These are phyloP conservation scores for Neurospora sublineolata DNA, from an alignment of 495 filamentous ascomycete species.

Conservation along the genomic window DNA sequence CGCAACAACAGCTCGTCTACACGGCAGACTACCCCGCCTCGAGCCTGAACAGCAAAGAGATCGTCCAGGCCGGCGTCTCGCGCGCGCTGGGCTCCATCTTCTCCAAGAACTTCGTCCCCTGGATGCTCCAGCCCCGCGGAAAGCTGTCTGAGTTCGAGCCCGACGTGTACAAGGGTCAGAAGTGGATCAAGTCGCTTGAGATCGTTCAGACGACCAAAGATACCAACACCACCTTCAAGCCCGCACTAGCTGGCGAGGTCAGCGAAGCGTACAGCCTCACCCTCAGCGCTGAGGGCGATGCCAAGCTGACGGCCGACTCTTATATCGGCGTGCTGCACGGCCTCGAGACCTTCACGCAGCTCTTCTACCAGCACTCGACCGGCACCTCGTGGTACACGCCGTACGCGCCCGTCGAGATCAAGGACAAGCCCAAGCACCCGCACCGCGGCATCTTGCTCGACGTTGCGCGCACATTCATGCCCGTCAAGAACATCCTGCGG, in stretches of 20 bases:
- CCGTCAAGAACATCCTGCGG: slow-evolving; percentile 48
- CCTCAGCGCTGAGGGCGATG: slow-evolving; percentile 40
- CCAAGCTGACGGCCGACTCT: slow-evolving; percentile 48
- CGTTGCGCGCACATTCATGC: slow-evolving; percentile 53
- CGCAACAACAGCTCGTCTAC: slow-evolving; percentile 31
- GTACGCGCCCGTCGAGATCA: slow-evolving; percentile 53
- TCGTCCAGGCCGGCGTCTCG: slow-evolving; percentile 38
- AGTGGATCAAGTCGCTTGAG: slow-evolving; percentile 41
- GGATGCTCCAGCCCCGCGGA: slow-evolving; percentile 57
- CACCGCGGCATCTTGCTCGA: slow-evolving; percentile 71
- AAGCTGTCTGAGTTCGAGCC: slow-evolving; percentile 50
- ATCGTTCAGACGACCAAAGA: slow-evolving; percentile 49
- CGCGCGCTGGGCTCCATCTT: slow-evolving; percentile 43
- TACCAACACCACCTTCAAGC: slow-evolving; percentile 41
- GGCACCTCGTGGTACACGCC: slow-evolving; percentile 49
- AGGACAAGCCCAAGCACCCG: slow-evolving; percentile 52
- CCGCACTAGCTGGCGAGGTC: slow-evolving; percentile 42
- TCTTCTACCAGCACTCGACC: slow-evolving; percentile 58
- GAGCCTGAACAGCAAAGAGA: slow-evolving; percentile 31
- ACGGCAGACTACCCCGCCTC: slow-evolving; percentile 27
- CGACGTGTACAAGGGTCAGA: slow-evolving; percentile 24
- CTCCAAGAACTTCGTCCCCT: slow-evolving; percentile 53
- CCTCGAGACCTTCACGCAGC: slow-evolving; percentile 59
- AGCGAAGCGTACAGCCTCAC: slow-evolving; percentile 65
- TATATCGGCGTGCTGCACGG: slow-evolving; percentile 55